Evolutionary conservation across 129 eudicot species (phyloP), one percentile per base, ranked within the genome.

Genomic region (Escallonia herrerae): DNA sequence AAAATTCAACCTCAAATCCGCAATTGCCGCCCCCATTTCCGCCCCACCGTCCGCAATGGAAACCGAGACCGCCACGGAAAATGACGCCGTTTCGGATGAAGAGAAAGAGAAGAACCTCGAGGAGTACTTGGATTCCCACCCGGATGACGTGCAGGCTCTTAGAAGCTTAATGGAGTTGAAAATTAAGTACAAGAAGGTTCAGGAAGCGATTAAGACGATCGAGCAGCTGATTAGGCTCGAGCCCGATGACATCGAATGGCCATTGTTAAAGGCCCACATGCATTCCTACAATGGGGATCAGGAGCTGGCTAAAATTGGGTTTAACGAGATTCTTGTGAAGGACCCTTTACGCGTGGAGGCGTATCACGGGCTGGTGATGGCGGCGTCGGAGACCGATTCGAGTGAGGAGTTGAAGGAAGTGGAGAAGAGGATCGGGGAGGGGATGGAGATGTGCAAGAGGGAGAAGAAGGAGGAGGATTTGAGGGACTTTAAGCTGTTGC

Each of bases 281-380:
- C 76, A 73, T 72, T 56, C 77, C 1, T 72, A 77, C 53, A 44
- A 44, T 9, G 95, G 86, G 15, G 91, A 93, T 38, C 43, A 59
- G 2, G 81, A 80, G 15, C 56, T 62, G 13, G 91, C 98, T 0
- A 86, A 75, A 61, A 54, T 60, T 14, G 89, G 85, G 70, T 93
- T 88, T 56, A 80, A 86, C 5, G 75, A 84, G 70, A 77, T 93
- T 2, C 42, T 89, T 2, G n/a, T 39, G 6, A 86, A 77, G 42
- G 95, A 93, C 40, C 96, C 96, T 37, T 72, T 81, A 8, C 83
- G 77, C 0, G 87, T 88, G 0, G 96, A 89, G 68, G 97, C 97
- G 0, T 91, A 82, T 76, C 95, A 85, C 11, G 96, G 97, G 39
- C 79, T 91, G 5, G 84, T 87, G 11, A 85, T 89, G 80, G 83